Base-by-base conservation (phyloP, 768 basidiomycete species). In the Boletus bicolor region DNA sequence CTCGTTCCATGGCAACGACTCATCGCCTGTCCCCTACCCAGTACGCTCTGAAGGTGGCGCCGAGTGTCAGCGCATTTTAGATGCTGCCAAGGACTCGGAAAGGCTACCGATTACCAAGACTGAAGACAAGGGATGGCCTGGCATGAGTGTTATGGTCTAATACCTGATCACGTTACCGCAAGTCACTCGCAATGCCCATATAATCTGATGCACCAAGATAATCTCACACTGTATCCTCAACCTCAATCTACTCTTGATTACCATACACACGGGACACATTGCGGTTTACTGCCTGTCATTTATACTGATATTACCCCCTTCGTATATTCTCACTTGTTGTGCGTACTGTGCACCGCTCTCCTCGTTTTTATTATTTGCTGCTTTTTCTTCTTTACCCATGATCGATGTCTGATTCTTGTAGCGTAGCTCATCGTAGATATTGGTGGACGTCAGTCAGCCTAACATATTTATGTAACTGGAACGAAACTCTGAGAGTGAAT, bases 21-120 rank as follows among this genome's bases (percentile, higher is more conserved):
- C 5, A 28, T 28, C 5, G 28, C 28, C 26, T 28, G 6, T 28
- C 28, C 28, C 28, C 28, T 44, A 51, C 37, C 28, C 63, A 91
- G 86, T 91, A 63, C 82, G 86, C 49, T 91, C 90, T 10, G 90
- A 92, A 63, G 89, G 89, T 55, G 91, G 91, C 26, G 80, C 85
- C 7, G 91, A 92, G 48, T 92, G 91, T 68, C 76, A 79, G 58
- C 73, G 74, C 21, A 63, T 73, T 15, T 67, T 78, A 17, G 75
- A 76, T 39, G 68, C 69, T 34, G 57, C 65, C 42, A 70, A 70
- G 59, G 67, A 72, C 48, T 48, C 62, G 28, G 66, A 63, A n/a
- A 57, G 55, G 43, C 7, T 53, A 6, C 50, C 64, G 0, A 19
- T 72, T 35, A 47, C 70, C 44, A 70, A 72, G 72, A 69, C 60